phyloP scores from a whole-genome alignment of 2,329 filamentous ascomycete genomes.

The Daldinia sp. region DNA sequence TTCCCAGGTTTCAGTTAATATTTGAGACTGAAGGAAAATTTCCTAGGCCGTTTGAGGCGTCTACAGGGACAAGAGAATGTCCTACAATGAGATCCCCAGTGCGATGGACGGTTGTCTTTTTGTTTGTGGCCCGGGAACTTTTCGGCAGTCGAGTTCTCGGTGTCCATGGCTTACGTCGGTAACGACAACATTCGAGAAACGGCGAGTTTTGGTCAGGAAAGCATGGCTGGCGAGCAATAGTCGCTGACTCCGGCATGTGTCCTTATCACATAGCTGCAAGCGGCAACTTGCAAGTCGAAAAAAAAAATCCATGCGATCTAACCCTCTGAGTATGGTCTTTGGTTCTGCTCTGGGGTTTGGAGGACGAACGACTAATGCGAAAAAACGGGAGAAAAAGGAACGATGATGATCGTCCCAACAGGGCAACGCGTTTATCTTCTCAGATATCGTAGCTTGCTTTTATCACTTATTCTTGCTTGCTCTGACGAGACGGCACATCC shows the following conservation, averaged over 20 bases:
- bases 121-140: neutral
- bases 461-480: neutral
- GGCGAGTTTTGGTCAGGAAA: neutral
- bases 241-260: neutral
- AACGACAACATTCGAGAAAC: neutral
- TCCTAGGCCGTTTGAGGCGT: conserved; percentile 93
- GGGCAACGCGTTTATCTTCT: neutral
- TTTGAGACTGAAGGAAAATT: conserved; percentile 91
- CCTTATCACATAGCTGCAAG: neutral
- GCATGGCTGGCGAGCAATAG: neutral
- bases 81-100: conserved; percentile 77
- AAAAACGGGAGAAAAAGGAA: neutral
- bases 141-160: neutral
- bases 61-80: conserved; percentile 88
- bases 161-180: neutral
- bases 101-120: neutral
- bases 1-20: conserved; percentile 82
- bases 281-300: neutral
- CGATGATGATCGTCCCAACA: neutral
- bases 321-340: conserved; percentile 1
- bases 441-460: neutral
- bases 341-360: conserved; percentile 9
- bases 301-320: neutral
- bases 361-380: neutral
- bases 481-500: neutral